Evolutionary conservation across 202 grass and related monocot genomes (phyloP), one percentile per base, ranked within the genome.

Genomic region (Panicum hallii): DNA sequence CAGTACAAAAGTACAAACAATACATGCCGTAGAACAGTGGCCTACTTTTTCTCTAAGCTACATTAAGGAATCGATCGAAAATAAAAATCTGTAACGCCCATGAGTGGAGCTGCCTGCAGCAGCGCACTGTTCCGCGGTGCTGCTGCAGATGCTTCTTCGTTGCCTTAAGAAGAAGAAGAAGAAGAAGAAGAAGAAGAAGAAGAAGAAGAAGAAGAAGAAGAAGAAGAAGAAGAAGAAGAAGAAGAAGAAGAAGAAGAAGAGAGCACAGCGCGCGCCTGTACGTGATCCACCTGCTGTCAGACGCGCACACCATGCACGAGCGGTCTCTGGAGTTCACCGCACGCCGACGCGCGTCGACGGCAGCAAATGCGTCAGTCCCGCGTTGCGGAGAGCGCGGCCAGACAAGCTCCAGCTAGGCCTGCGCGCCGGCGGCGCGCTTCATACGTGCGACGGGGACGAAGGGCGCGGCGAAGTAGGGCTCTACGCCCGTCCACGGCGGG

Each of bases 391-490:
- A 49, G 47, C 47, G 12, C 47, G 47, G 45, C 10, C 11, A 4
- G 47, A 38, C 36, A 38, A 38, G 4, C 36, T 38, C 36, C 4
- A 4, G 36, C 36, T 38, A 67, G 70, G 34, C 41, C 44, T 79
- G 74, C 5, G 64, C 65, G 4, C 28, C 72, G 0, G 58, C 65
- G 61, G 60, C 73, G 75, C 80, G 85, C 55, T 79, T 71, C 70
- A 84, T 17, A 26, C 80, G 63, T 30, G 79, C 77, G 85, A 83
- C 76, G 56, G 76, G 77, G 54, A 94, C 45, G 55, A 94, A 94
- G 4, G 93, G 93, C 38, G 90, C 83, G 11, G 87, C 86, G 70
- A 90, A 94, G 84, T 56, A 90, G 19, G 90, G 74, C 79, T 90
- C 80, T 1, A 86, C 57, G 58, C 85, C 84, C 5, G 58, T 12